A percentile compares a stretch with the other conserved stretches of the same genome.
Conservation (phyloP, 495 filamentous ascomycete species). For the Aeminium ludgeri region DNA sequence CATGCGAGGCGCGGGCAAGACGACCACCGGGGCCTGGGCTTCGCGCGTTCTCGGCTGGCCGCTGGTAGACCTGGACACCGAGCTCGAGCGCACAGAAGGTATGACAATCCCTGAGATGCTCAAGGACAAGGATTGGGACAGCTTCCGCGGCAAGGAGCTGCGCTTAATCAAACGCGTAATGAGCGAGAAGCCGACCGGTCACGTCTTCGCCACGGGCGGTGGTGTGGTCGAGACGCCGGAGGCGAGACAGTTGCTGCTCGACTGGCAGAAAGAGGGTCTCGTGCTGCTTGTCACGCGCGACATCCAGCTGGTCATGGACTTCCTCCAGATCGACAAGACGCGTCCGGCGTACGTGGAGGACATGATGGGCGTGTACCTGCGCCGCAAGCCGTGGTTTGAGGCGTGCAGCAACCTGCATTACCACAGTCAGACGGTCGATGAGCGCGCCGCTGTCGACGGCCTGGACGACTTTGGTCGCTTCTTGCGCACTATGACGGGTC, state of each 20-base stretch:
- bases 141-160: constrained; percentile 69
- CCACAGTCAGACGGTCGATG: constrained; percentile 53
- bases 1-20: constrained; percentile 96
- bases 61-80: constrained; percentile 73
- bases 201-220: constrained; percentile 87
- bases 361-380: constrained; percentile 80
- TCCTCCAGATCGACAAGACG: constrained; percentile 75
- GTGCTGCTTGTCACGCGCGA: constrained; percentile 80
- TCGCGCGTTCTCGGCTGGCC: constrained; percentile 54
- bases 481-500: constrained; percentile 54
- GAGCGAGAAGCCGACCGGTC: constrained; percentile 51
- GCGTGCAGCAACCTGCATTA: constrained; percentile 94
- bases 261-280: constrained; percentile 69
- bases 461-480: constrained; percentile 70
- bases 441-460: constrained; percentile 26
- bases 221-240: constrained; percentile 80
- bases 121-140: constrained; percentile 63
- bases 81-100: constrained; percentile 55
- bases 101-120: constrained; percentile 78
- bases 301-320: constrained; percentile 76
- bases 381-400: constrained; percentile 79
- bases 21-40: constrained; percentile 77
- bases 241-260: constrained; percentile 55
- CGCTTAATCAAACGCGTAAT: constrained; percentile 54
- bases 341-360: constrained; percentile 88